Conservation (phyloP, 2,329 filamentous ascomycete genomes). For the Basipetospora chlamydospora region DNA sequence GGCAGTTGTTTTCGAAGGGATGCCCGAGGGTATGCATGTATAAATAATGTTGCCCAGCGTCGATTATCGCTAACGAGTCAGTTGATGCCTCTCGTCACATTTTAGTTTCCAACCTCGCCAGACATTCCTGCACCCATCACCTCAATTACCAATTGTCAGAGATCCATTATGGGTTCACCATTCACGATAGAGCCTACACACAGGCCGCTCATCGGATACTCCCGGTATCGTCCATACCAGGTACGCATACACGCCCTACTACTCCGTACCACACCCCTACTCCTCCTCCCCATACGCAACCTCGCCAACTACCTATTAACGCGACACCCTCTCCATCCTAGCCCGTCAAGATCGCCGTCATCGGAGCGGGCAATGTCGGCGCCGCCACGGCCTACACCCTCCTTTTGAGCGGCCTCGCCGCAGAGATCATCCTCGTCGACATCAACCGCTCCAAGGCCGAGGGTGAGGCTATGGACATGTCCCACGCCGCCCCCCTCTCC, state of each 20-base stretch:
- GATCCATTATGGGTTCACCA: background rate
- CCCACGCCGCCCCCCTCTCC: conserved; percentile 16
- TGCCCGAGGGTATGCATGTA: too few species aligned
- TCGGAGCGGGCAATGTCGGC: conserved; percentile 14
- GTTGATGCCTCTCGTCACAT: too few species aligned
- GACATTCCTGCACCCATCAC: background rate
- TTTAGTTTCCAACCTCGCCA: too few species aligned
- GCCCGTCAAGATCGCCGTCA: conserved; percentile 14
- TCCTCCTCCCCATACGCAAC: background rate
- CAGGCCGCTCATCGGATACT: background rate
- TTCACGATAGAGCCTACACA: conserved; percentile 1
- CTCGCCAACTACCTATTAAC: background rate
- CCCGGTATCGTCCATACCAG: conserved; percentile 1
- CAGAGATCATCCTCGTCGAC: conserved; percentile 18
- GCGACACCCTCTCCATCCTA: conserved; percentile 5
- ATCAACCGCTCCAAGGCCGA: conserved; percentile 15
- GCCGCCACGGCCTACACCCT: conserved; percentile 17
- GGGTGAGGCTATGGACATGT: conserved; percentile 17
- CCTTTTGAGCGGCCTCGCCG: conserved; percentile 14
- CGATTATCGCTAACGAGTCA: too few species aligned
- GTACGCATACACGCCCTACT: background rate
- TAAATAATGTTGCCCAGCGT: background rate
- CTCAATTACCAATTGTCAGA: background rate
- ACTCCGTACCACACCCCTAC: background rate
- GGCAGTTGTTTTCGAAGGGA: too few species aligned